phyloP scores from a whole-genome alignment of 495 filamentous ascomycete species.

The Thozetella sp. region DNA sequence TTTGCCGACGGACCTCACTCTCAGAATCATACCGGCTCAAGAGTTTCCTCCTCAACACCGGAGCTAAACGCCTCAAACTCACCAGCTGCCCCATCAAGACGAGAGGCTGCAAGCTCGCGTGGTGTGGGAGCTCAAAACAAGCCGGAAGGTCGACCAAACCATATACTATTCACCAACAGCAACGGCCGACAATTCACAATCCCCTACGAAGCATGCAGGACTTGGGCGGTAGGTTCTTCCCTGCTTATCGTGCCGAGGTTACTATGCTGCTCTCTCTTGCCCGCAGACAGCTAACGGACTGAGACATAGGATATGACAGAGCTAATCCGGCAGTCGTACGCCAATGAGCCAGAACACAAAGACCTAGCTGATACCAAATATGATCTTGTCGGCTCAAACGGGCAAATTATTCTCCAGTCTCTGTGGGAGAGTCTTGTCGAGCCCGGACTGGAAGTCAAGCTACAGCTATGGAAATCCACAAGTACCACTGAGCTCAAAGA shows the following conservation, averaged over 20 bases:
- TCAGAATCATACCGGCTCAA: too few species aligned
- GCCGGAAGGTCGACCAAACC: too few species aligned
- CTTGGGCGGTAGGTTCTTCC: conserved; percentile 7
- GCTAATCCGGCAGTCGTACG: background rate
- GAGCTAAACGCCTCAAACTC: too few species aligned
- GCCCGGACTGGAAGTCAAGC: background rate
- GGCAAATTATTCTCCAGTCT: conserved; percentile 1
- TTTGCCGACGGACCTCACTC: conserved; percentile 21
- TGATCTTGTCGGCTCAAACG: background rate
- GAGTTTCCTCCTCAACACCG: too few species aligned
- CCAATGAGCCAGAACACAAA: too few species aligned
- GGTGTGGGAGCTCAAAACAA: too few species aligned
- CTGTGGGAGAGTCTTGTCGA: conserved; percentile 2
- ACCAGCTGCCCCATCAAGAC: too few species aligned
- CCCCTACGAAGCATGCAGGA: background rate
- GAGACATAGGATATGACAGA: conserved; percentile 1
- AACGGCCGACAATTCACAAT: background rate
- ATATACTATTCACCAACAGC: background rate
- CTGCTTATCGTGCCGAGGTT: too few species aligned
- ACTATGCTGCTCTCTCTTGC: too few species aligned
- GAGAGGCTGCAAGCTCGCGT: too few species aligned
- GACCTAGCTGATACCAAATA: background rate
- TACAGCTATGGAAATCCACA: conserved; percentile 3
- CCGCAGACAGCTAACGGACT: too few species aligned
- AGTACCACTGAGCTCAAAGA: too few species aligned